Percentiles rank a stretch among this genome's conserved stretches.
phyloP scores from a whole-genome alignment of 257 asterid species.

The Solanum paucissectum region DNA sequence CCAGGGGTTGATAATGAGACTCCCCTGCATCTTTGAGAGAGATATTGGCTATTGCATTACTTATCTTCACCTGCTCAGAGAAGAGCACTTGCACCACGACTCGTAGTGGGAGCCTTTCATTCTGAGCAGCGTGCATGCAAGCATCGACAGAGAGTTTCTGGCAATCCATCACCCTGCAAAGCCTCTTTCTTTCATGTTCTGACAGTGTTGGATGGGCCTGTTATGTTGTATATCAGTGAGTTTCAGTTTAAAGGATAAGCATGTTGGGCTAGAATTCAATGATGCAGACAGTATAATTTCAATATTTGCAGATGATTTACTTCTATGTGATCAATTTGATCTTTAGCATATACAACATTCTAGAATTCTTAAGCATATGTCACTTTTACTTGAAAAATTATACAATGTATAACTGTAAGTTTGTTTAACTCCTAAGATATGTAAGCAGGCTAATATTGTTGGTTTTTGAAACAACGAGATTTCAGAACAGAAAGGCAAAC shows the following conservation, averaged over 20 bases:
- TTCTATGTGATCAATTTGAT: not conserved
- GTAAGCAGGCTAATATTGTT: not conserved
- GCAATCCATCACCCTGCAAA: slow-evolving; percentile 94
- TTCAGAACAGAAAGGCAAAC: not conserved
- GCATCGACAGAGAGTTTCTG: slow-evolving; percentile 94
- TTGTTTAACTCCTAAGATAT: not conserved
- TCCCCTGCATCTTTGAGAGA: slow-evolving; percentile 58
- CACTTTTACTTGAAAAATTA: not conserved
- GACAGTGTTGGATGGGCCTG: slow-evolving; percentile 89
- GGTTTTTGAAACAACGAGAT: not conserved
- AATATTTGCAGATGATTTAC: not conserved
- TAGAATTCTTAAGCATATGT: not conserved
- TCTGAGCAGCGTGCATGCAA: slow-evolving; percentile 96
- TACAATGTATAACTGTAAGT: not conserved
- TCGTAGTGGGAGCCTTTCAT: slow-evolving; percentile 83
- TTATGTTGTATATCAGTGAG: not conserved
- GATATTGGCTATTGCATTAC: slow-evolving; percentile 65
- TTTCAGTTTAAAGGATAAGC: not conserved
- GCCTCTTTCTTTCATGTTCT: slow-evolving; percentile 88
- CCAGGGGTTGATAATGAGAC: slow-evolving; percentile 56
- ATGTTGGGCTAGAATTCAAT: not conserved
- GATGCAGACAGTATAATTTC: not conserved
- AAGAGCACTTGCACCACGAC: slow-evolving; percentile 87
- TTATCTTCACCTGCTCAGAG: slow-evolving; percentile 88
- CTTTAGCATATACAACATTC: not conserved